Evolutionary conservation across 2,329 filamentous ascomycete species (phyloP).

Genomic region (Claviceps sorghi): DNA sequence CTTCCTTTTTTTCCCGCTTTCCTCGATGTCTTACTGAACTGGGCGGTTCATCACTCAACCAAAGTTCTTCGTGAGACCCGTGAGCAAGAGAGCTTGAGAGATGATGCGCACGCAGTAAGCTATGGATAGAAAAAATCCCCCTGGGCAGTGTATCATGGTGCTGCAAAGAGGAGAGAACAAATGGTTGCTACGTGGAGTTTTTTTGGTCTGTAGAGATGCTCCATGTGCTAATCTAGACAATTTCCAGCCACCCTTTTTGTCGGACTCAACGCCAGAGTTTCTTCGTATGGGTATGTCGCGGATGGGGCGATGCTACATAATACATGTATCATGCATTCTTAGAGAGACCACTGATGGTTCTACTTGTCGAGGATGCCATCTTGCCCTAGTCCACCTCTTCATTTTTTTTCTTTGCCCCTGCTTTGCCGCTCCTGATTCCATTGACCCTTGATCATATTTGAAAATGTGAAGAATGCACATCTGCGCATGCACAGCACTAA

Average conservation of each 20-base stretch:
- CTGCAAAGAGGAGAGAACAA: neutral
- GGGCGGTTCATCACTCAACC: no score
- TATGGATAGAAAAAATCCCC: no score
- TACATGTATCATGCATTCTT: no score
- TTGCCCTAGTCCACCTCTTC: no score
- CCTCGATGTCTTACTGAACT: no score
- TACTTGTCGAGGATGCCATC: no score
- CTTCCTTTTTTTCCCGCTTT: no score
- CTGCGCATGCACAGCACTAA: neutral
- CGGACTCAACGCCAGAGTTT: neutral
- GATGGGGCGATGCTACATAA: neutral
- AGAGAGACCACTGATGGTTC: no score
- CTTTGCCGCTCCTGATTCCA: neutral
- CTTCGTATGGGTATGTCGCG: neutral
- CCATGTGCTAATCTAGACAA: neutral
- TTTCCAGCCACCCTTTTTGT: neutral
- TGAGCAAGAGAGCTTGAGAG: no score
- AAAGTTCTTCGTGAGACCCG: no score
- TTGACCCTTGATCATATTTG: neutral
- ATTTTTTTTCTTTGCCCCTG: neutral
- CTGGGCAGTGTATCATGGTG: neutral
- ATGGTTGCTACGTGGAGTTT: neutral
- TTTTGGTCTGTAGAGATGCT: neutral
- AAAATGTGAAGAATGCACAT: neutral
- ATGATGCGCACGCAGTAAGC: no score